Conservation (phyloP, 208 protist genomes). For the Leishmania tropica region DNA sequence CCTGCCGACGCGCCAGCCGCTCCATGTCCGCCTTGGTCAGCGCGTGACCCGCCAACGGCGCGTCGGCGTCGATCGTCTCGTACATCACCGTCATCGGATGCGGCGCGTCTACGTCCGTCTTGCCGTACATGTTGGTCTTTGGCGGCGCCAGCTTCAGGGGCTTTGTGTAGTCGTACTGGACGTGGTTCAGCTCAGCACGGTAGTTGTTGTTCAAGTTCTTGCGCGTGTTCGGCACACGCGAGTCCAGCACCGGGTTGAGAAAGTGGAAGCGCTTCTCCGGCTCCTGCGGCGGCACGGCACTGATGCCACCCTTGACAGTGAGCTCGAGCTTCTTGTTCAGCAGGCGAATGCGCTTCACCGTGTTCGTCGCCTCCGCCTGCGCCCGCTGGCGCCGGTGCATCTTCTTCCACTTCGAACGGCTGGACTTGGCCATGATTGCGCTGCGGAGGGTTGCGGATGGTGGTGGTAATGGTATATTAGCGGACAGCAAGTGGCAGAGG, state of each 20-base stretch:
- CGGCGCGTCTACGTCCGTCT: conserved; percentile 54
- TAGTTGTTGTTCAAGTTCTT: conserved; percentile 78
- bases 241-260: conserved; percentile 68
- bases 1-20: conserved; percentile 17
- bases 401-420: conserved; percentile 89
- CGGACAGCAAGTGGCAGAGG: neutral
- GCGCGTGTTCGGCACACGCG: conserved; percentile 59
- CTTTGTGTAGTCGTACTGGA: conserved; percentile 61
- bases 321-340: conserved; percentile 77
- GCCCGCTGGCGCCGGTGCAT: conserved; percentile 66
- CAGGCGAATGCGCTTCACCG: conserved; percentile 47
- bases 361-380: conserved; percentile 40
- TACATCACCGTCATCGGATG: conserved; percentile 65
- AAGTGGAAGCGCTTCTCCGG: conserved; percentile 87
- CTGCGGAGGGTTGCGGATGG: neutral
- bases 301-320: conserved; percentile 69
- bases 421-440: conserved; percentile 76
- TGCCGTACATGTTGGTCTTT: conserved; percentile 67
- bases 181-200: conserved; percentile 44
- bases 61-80: conserved; percentile 59
- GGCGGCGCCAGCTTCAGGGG: conserved; percentile 57
- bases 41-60: conserved; percentile 66
- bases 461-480: neutral
- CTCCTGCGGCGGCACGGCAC: conserved; percentile 64
- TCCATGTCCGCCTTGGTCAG: conserved; percentile 71